These are phyloP conservation scores for Stereum hirsutum DNA, from an alignment of 1,284 basidiomycete species.

Conservation along the genomic window DNA sequence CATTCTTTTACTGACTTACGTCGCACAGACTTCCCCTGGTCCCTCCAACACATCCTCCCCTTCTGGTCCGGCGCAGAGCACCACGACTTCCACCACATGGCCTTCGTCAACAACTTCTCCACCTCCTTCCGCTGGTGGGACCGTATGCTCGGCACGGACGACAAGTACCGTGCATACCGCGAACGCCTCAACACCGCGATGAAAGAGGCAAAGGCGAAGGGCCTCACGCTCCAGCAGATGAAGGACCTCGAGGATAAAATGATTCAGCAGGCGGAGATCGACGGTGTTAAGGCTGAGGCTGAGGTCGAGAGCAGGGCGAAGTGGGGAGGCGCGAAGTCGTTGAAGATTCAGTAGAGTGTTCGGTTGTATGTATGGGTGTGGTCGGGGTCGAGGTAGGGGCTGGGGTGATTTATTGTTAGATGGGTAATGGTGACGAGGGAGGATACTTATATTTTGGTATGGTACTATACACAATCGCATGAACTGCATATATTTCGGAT, in stretches of 20 bases:
- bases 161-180: conserved; percentile 77
- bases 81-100: conserved; percentile 96
- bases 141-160: conserved; percentile 77
- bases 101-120: conserved; percentile 84
- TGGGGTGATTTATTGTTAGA: no score
- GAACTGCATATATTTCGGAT: no score
- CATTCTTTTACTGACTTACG: background rate
- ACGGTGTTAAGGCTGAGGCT: conserved; percentile 67
- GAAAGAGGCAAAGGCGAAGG: conserved; percentile 34
- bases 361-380: no score
- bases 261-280: conserved; percentile 55
- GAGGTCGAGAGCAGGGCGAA: conserved; percentile 33
- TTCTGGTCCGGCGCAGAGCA: conserved; percentile 99
- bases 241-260: conserved; percentile 48
- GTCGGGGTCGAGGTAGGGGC: no score
- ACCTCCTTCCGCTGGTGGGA: conserved; percentile 94
- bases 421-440: no score
- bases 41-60: conserved; percentile 88
- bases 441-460: no score
- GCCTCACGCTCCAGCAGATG: conserved; percentile 41
- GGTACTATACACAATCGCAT: no score
- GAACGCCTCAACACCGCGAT: conserved; percentile 44
- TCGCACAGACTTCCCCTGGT: conserved; percentile 85
- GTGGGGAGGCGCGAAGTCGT: conserved; percentile 15
- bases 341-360: background rate